Base-by-base conservation (phyloP, 768 basidiomycete species). In the Lactarius indigo region DNA sequence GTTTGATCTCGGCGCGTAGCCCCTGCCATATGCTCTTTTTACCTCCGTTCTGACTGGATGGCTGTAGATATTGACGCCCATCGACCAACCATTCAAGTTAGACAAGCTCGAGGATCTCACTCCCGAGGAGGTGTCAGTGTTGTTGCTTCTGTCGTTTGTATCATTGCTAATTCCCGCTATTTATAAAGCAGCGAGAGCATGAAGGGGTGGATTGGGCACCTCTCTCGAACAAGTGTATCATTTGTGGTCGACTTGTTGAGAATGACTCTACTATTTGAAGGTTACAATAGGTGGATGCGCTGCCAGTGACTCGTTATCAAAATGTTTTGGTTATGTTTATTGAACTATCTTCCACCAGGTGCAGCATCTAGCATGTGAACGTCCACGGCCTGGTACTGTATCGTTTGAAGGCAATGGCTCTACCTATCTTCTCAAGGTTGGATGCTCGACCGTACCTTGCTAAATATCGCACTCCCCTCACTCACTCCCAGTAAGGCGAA, bases 131-230 rank as follows among this genome's bases (percentile, higher is more conserved):
- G 86, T 92, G 94, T 96, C 74, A 71, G 92, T 81, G 9, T 17
- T 50, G 2, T 23, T 5, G 47, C 30, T 42, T 61, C 15, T 44
- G 41, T 26, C 63, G 62, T 17, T 30, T 37, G 13, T 61, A 23
- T 31, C 23, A 2, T 59, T 33, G n/a, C 28, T 59, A 56, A 64
- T n/a, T 50, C 3, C 23, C 13, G 13, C 26, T 20, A 23, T 17
- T 15, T 56, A 41, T 55, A 2, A 73, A 96, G n/a, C 44, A 47
- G 94, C 59, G 93, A 96, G 66, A 96, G 96, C 75, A 96, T 97
- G 95, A 86, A 83, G 77, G 91, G 92, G 28, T 98, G 95, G 95
- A 89, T 94, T 68, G 92, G 94, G 30, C 95, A 96, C 75, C 96
- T 98, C 78, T 98, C 78, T 84, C 87, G 44, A 88, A 86, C 83